Base-by-base conservation (phyloP, 1,284 basidiomycete species). In the Melampsora americana region DNA sequence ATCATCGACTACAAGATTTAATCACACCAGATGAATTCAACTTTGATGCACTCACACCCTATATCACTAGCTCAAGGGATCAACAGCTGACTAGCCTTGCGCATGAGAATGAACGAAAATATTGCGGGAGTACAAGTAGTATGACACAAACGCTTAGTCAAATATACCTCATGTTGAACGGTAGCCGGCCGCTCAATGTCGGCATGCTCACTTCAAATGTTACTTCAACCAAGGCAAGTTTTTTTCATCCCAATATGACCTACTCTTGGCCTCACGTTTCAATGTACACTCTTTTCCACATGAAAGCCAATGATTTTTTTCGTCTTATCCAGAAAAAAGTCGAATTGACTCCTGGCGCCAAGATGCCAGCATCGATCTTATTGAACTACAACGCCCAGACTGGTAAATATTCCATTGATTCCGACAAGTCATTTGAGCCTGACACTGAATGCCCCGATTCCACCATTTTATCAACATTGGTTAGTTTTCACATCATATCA, bases 51-150 rank as follows among this genome's bases (percentile, higher is more conserved):
- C 83, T 95, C 0, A 86, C 88, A 3, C 86, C 87, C 0, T 99
- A 97, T 80, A 84, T 92, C 46, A 90, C 87, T 39, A 93, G 93
- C 77, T 93, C 92, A 4, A 85, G 86, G 73, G 95, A 99, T 81
- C 81, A 87, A 78, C 91, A 91, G 77, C 84, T 98, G 5, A 85
- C 86, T 74, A 81, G 83, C 3, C 83, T 96, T 18, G 90, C 91
- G 0, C 85, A 87, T 79, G 82, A 83, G 50, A 86, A 91, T 77
- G 82, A 85, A 0, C 87, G 88, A 60, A 85, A 82, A 53, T 98
- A 91, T 82, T 88, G 88, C 20, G 95, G 95, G 0, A 95, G 92
- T 11, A 99, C 95, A 0, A 95, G 93, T n/a, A 95, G 92, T 12
- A 84, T 96, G 77, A 91, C 92, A 0, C 89, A 90, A 44, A 87